Percentiles rank a stretch among this genome's conserved stretches.
Conservation (phyloP, 164 flowering plant species). For the Piper betle region DNA sequence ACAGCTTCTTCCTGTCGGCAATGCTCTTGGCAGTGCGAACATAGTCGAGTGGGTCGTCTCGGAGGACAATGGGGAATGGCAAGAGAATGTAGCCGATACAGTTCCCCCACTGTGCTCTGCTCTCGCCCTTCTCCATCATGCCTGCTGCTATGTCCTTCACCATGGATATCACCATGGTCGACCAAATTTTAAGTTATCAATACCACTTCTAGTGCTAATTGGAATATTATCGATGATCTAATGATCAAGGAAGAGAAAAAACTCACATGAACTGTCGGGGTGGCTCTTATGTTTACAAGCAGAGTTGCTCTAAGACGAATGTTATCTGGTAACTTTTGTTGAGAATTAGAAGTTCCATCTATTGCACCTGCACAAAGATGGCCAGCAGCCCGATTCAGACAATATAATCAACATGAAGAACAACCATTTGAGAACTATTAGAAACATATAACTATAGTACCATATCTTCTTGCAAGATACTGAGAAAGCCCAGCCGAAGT, state of each 20-base stretch:
- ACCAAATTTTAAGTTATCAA: too few species aligned
- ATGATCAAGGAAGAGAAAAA: background rate
- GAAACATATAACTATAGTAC: too few species aligned
- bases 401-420: too few species aligned
- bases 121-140: conserved; percentile 43
- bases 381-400: too few species aligned
- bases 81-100: conserved; percentile 42
- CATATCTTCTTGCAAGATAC: conserved; percentile 16
- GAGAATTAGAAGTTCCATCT: background rate
- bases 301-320: conserved; percentile 36
- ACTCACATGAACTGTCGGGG: conserved; percentile 38
- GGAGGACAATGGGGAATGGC: conserved; percentile 32
- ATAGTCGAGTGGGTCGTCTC: conserved; percentile 47
- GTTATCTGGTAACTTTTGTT: conserved; percentile 15
- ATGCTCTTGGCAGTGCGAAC: conserved; percentile 43
- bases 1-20: conserved; percentile 52
- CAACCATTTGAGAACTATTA: too few species aligned
- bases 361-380: conserved; percentile 1
- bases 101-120: conserved; percentile 49
- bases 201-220: too few species aligned
- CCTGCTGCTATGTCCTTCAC: conserved; percentile 33
- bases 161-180: too few species aligned
- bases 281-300: conserved; percentile 39
- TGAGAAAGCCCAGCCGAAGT: conserved; percentile 27
- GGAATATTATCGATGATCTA: too few species aligned